phyloP scores from a whole-genome alignment of 768 basidiomycete species.

The Trametes cingulata region DNA sequence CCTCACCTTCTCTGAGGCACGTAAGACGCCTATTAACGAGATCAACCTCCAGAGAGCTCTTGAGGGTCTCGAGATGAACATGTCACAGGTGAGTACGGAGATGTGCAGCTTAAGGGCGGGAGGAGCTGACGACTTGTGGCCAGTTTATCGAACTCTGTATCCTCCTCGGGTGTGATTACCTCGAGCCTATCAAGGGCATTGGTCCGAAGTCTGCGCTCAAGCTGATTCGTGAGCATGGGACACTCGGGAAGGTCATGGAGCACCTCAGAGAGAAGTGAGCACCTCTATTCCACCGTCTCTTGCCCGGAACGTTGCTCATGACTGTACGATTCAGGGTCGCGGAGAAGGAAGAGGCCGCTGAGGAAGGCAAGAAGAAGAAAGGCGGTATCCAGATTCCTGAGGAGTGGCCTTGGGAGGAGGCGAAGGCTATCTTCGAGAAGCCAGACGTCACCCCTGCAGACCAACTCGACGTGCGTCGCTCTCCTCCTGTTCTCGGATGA shows the following conservation, averaged over 20 bases:
- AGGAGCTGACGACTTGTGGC: background rate
- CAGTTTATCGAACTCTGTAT: conserved; percentile 97
- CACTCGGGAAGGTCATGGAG: conserved; percentile 70
- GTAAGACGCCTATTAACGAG: conserved; percentile 94
- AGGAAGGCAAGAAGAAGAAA: conserved; percentile 65
- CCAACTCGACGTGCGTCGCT: conserved; percentile 69
- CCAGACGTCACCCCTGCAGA: conserved; percentile 89
- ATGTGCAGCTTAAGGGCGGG: no score
- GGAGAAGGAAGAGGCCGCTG: conserved; percentile 43
- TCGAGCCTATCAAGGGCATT: conserved; percentile 97
- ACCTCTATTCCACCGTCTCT: background rate
- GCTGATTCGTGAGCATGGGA: conserved; percentile 79
- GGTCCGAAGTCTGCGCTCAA: conserved; percentile 96
- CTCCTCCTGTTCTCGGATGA: background rate
- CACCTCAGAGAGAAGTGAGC: conserved; percentile 77
- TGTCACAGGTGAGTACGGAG: conserved; percentile 76
- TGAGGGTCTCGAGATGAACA: conserved; percentile 88
- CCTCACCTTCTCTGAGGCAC: conserved; percentile 96
- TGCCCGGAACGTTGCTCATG: background rate
- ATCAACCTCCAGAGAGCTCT: conserved; percentile 82
- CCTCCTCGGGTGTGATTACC: conserved; percentile 95
- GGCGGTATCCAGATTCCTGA: conserved; percentile 83
- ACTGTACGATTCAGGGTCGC: conserved; percentile 36
- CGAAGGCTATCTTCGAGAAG: conserved; percentile 84
- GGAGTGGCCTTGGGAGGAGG: conserved; percentile 97